Percentiles rank a stretch among this genome's conserved stretches.
Evolutionary conservation across 2,329 filamentous ascomycete species (phyloP).

Genomic region (Sporothrix brunneoviolacea): DNA sequence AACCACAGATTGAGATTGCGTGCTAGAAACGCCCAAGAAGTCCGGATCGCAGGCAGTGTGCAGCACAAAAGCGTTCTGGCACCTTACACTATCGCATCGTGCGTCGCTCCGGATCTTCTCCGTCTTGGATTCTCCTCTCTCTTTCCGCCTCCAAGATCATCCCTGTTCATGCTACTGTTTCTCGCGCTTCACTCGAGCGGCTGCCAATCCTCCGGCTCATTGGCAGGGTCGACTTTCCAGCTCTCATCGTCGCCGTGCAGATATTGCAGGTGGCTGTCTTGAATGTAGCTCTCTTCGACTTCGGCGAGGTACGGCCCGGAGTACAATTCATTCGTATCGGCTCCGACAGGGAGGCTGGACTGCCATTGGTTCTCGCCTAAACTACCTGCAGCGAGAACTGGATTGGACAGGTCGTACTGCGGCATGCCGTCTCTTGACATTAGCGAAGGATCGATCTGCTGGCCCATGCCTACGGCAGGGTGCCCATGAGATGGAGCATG

Average conservation of each 20-base stretch:
- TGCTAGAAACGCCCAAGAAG: too few relatives aligned
- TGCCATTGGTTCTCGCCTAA: constrained; percentile 13
- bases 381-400: constrained; percentile 6
- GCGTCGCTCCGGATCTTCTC: too few relatives aligned
- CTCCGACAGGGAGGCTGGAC: constrained; percentile 6
- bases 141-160: background rate
- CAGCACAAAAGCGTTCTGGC: too few relatives aligned
- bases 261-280: constrained; percentile 17
- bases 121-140: too few relatives aligned
- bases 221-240: constrained; percentile 23
- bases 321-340: constrained; percentile 11
- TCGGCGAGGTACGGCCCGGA: constrained; percentile 22
- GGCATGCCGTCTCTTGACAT: constrained; percentile 17
- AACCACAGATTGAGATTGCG: too few relatives aligned
- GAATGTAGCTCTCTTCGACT: constrained; percentile 23
- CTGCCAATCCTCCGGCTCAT: constrained; percentile 21
- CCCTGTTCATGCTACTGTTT: background rate
- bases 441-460: constrained; percentile 26
- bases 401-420: constrained; percentile 20
- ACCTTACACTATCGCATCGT: too few relatives aligned
- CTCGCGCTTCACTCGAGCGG: background rate
- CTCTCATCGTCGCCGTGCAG: constrained; percentile 20
- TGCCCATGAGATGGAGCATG: background rate
- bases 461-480: constrained; percentile 14
- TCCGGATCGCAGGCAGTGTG: too few relatives aligned